Evolutionary conservation across 495 filamentous ascomycete genomes (phyloP).

Genomic region (Niebla homalea): DNA sequence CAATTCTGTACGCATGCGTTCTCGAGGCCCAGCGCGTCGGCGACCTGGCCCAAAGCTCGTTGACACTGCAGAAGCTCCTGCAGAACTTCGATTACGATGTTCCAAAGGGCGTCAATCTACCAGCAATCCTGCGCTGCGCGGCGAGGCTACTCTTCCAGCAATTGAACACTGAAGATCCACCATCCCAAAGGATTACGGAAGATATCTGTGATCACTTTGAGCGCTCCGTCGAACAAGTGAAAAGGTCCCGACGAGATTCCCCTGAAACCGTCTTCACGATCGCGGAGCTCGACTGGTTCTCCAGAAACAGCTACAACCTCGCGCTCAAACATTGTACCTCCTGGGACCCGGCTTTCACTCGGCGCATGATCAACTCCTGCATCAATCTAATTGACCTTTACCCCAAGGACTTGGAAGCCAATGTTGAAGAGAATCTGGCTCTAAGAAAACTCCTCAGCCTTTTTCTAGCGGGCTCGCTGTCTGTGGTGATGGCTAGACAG

Average conservation of each 20-base stretch:
- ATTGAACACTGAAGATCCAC: conserved; percentile 27
- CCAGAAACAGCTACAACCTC: conserved; percentile 63
- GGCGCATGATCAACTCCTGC: conserved; percentile 47
- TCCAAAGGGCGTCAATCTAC: conserved; percentile 45
- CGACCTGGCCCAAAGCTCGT: conserved; percentile 42
- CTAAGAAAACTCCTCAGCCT: conserved; percentile 52
- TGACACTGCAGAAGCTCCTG: conserved; percentile 44
- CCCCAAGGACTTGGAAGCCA: conserved; percentile 32
- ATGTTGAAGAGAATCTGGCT: conserved; percentile 33
- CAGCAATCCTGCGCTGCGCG: conserved; percentile 52
- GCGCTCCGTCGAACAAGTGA: conserved; percentile 33
- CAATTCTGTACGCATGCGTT: conserved; percentile 61
- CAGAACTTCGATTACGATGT: conserved; percentile 38
- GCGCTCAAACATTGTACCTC: conserved; percentile 43
- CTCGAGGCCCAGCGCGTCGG: conserved; percentile 57
- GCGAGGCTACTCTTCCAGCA: conserved; percentile 47
- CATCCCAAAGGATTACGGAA: conserved; percentile 19
- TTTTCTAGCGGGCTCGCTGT: conserved; percentile 50
- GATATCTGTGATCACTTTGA: conserved; percentile 53
- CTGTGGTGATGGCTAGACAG: conserved; percentile 47
- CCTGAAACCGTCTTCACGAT: conserved; percentile 33
- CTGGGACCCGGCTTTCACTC: conserved; percentile 37
- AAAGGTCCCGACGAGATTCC: conserved; percentile 20
- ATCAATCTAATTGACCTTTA: conserved; percentile 48
- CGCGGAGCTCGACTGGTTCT: conserved; percentile 69